Percentiles rank a stretch among this genome's conserved stretches.
Conservation (phyloP, 345 rosid genomes). For the Populus tremula region DNA sequence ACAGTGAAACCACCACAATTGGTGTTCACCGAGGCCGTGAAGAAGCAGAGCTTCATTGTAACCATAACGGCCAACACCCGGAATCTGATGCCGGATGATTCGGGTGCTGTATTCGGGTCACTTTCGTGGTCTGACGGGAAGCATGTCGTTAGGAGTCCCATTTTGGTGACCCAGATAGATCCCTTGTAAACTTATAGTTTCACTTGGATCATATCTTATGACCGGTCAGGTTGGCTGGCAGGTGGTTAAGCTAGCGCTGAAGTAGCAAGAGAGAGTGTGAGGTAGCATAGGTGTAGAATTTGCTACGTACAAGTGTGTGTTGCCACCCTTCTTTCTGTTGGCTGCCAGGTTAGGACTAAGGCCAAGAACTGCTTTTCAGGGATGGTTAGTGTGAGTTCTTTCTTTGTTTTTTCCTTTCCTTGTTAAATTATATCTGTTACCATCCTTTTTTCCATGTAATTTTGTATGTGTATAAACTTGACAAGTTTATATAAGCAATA, state of each 20-base stretch:
- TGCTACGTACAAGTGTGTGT: slow-evolving; percentile 9
- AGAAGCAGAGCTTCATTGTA: slow-evolving; percentile 55
- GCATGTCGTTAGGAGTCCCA: slow-evolving; percentile 69
- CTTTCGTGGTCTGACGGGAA: slow-evolving; percentile 75
- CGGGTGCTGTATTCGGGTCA: slow-evolving; percentile 71
- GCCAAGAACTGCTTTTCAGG: slow-evolving; percentile 6
- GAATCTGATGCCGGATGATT: slow-evolving; percentile 48
- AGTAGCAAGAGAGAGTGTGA: neutral
- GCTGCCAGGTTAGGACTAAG: slow-evolving; percentile 12
- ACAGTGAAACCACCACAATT: slow-evolving; percentile 55
- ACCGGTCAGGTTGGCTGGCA: slow-evolving; percentile 15
- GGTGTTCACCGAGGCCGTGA: slow-evolving; percentile 44
- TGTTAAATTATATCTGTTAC: neutral
- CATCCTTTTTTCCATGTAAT: neutral
- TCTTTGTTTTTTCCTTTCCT: neutral
- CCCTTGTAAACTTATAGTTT: slow-evolving; percentile 35
- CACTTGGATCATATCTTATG: slow-evolving; percentile 24
- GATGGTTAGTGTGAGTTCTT: neutral
- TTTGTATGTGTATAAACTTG: slow-evolving; percentile 29
- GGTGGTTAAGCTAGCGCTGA: neutral
- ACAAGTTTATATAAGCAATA: slow-evolving; percentile 30
- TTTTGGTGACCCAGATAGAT: slow-evolving; percentile 58
- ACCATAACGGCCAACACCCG: slow-evolving; percentile 49
- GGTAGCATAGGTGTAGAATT: slow-evolving; percentile 14
- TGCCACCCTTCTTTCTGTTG: neutral